These are phyloP conservation scores for Gnetum montanum DNA, from an alignment of 75 land plant genomes.

Conservation along the genomic window DNA sequence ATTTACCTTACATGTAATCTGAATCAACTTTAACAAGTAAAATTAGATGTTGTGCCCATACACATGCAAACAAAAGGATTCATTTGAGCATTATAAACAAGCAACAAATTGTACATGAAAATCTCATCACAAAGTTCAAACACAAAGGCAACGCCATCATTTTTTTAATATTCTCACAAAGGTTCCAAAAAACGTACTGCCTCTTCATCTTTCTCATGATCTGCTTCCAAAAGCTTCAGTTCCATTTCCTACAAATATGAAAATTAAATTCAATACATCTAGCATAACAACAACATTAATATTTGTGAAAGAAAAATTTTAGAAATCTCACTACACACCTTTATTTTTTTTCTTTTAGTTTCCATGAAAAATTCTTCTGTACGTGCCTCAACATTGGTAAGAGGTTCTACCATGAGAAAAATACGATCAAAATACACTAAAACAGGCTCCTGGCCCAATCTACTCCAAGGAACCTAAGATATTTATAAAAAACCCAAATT, in stretches of 20 bases:
- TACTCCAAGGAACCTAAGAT: conserved; percentile 92
- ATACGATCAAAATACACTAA: conserved; percentile 82
- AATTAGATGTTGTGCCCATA: no score
- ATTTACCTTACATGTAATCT: no score
- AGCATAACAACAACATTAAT: not conserved
- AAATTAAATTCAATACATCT: no score
- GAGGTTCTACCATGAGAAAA: conserved; percentile 84
- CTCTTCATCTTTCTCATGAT: conserved; percentile 37
- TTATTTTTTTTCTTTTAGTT: conserved; percentile 52
- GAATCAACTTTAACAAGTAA: no score
- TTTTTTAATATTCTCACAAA: no score
- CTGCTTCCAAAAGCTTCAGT: conserved; percentile 41
- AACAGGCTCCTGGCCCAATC: conserved; percentile 96
- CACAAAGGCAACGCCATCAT: no score
- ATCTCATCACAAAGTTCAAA: no score
- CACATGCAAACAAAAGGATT: no score
- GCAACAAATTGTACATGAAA: no score
- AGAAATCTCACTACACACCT: conserved; percentile 33
- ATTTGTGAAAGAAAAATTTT: conserved; percentile 1
- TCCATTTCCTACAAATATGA: conserved; percentile 74
- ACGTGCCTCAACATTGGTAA: conserved; percentile 65
- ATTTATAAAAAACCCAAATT: not conserved
- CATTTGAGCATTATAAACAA: no score
- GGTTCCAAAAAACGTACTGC: conserved; percentile 24
- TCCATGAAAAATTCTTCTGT: conserved; percentile 72